Evolutionary conservation across 2,329 filamentous ascomycete species (phyloP).

Genomic region (Fusarium xylarioides): DNA sequence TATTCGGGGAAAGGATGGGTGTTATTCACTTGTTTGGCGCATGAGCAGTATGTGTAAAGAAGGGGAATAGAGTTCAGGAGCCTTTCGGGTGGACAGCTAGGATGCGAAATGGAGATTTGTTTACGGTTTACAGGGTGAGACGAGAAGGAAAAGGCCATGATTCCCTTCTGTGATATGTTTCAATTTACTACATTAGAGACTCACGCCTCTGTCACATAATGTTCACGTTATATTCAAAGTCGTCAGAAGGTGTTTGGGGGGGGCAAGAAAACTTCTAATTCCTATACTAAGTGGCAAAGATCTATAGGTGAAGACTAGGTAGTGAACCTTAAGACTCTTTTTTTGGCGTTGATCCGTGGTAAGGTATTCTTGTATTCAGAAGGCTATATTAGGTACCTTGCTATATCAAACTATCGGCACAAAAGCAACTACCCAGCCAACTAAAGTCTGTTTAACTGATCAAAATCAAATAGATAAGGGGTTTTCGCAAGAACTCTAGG

Average conservation of each 20-base stretch:
- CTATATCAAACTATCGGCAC: not conserved
- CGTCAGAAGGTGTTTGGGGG: not conserved
- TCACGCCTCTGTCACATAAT: not conserved
- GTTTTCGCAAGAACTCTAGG: not conserved
- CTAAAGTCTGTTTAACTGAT: not conserved
- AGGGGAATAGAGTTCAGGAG: conserved; percentile 17
- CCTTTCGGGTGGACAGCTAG: not conserved
- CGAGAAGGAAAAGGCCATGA: not conserved
- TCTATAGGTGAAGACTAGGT: not conserved
- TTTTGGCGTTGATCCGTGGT: not conserved
- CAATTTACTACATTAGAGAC: conserved; percentile 4
- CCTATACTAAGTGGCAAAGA: not conserved
- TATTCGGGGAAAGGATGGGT: conserved; percentile 21
- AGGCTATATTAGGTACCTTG: not conserved
- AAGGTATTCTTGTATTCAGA: not conserved
- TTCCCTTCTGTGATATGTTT: not conserved
- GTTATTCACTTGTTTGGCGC: conserved; percentile 13
- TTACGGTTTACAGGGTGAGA: not conserved
- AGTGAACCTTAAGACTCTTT: not conserved
- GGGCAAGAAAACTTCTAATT: not conserved
- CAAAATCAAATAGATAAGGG: not conserved
- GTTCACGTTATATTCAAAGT: not conserved
- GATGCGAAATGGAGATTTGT: not conserved
- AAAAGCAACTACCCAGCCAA: not conserved
- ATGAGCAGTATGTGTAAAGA: conserved; percentile 20